Evolutionary conservation across 192 early-diverging fungal species (phyloP), one percentile per base, ranked within the genome.

Genomic region (Pecoramyces ruminantium): DNA sequence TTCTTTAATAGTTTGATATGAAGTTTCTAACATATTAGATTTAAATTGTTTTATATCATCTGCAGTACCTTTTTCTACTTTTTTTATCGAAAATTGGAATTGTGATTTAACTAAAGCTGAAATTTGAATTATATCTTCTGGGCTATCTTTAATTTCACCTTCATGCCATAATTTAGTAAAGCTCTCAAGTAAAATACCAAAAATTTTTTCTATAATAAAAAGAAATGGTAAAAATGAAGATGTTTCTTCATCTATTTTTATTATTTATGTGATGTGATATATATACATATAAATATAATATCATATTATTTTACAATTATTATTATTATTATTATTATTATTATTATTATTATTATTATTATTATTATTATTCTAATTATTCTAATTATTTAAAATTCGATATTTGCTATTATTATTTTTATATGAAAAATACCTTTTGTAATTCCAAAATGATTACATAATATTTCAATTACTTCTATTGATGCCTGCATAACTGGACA

Each of bases 361-460:
- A n/a, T n/a, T n/a, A n/a, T n/a, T n/a, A n/a, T n/a, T n/a, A n/a
- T n/a, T n/a, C n/a, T n/a, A n/a, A n/a, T n/a, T n/a, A n/a, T n/a
- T n/a, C n/a, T n/a, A n/a, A n/a, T n/a, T n/a, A n/a, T n/a, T n/a
- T n/a, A n/a, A n/a, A n/a, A n/a, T n/a, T n/a, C n/a, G n/a, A n/a
- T n/a, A n/a, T n/a, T n/a, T n/a, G n/a, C n/a, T n/a, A n/a, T n/a
- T n/a, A n/a, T n/a, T n/a, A n/a, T n/a, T n/a, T n/a, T n/a, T n/a
- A n/a, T n/a, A n/a, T n/a, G n/a, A n/a, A n/a, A n/a, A n/a, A n/a
- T n/a, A n/a, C 89, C 91, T 28, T 91, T 86, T 30, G 84, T 85
- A 40, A 94, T 86, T 78, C 92, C 89, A 91, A 92, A 94, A 80
- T 88, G 85, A 83, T 93, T 92, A 38, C 85, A 86, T 38, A 94